Percentiles rank a stretch among this genome's conserved stretches.
phyloP scores from a whole-genome alignment of 768 basidiomycete genomes.

The Kockovaella imperatae region DNA sequence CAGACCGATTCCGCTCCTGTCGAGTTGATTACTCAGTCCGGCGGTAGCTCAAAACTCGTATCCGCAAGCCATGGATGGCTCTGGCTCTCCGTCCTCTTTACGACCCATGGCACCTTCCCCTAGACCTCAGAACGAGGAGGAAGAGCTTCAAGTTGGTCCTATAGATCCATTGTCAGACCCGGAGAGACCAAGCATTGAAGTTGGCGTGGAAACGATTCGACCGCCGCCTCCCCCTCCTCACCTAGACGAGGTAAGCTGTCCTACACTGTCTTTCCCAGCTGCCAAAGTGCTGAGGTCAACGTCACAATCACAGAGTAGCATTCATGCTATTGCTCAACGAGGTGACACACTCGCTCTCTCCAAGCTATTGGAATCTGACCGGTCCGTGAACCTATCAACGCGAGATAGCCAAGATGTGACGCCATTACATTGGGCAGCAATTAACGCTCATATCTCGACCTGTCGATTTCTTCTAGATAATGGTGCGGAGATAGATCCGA shows the following conservation, averaged over 20 bases:
- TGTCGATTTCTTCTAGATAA: constrained; percentile 82
- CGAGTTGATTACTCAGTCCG: no score
- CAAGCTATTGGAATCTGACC: constrained; percentile 9
- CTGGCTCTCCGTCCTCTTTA: no score
- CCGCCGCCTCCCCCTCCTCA: constrained; percentile 5
- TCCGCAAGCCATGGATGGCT: no score
- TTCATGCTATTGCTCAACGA: constrained; percentile 79
- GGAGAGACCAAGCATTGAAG: constrained; percentile 9
- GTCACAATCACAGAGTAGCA: constrained; percentile 44
- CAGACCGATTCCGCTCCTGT: no score
- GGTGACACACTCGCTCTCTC: constrained; percentile 50
- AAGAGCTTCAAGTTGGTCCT: not conserved
- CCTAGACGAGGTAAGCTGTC: not conserved
- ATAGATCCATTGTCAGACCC: not conserved
- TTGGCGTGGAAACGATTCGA: constrained; percentile 21
- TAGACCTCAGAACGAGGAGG: no score
- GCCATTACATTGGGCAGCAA: constrained; percentile 95
- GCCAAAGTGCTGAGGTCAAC: not conserved
- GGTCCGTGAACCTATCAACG: constrained; percentile 24
- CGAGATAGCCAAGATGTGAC: constrained; percentile 85
- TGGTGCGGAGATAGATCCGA: constrained; percentile 88
- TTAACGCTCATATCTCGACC: constrained; percentile 85
- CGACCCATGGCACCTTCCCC: no score
- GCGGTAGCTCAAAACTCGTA: no score
- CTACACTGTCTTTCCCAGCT: not conserved